Percentiles rank a stretch among this genome's conserved stretches.
Evolutionary conservation across 495 filamentous ascomycete species (phyloP).

Genomic region (Aspergillus cristatus): DNA sequence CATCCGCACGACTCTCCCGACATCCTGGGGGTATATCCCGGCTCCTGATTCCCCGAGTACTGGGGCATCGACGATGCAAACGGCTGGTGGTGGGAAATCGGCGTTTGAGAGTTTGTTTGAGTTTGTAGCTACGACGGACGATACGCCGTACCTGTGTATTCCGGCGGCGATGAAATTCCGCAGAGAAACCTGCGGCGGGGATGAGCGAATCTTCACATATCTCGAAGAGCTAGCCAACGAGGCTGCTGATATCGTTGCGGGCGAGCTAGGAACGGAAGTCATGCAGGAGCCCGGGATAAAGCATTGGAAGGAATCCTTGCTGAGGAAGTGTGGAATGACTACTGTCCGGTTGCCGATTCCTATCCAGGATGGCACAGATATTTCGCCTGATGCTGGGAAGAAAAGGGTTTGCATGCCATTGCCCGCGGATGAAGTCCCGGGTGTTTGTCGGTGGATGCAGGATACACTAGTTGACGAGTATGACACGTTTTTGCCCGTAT

Average conservation of each 20-base stretch:
- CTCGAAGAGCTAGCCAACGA: conserved; percentile 43
- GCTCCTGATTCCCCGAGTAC: conserved; percentile 18
- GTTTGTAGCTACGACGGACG: conserved; percentile 69
- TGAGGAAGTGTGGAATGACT: conserved; percentile 46
- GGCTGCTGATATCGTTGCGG: conserved; percentile 49
- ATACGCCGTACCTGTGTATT: conserved; percentile 59
- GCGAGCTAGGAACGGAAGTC: conserved; percentile 59
- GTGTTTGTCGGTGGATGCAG: conserved; percentile 49
- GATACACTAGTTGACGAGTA: conserved; percentile 46
- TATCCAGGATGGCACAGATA: conserved; percentile 14
- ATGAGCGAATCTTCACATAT: conserved; percentile 56
- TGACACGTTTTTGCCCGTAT: conserved; percentile 61
- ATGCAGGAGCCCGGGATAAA: conserved; percentile 36
- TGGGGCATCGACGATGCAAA: conserved; percentile 30
- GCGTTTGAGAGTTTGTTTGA: conserved; percentile 64
- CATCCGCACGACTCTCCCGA: conserved; percentile 69
- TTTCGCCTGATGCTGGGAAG: neutral
- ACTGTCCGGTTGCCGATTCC: conserved; percentile 68
- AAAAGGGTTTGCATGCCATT: conserved; percentile 10
- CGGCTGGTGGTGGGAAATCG: conserved; percentile 40
- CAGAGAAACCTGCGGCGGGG: conserved; percentile 60
- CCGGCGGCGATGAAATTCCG: conserved; percentile 63
- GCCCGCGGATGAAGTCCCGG: conserved; percentile 18
- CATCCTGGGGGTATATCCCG: conserved; percentile 46
- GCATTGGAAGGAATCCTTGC: conserved; percentile 40